Conservation (phyloP, 306 rosid species). For the Rubus idaeus region DNA sequence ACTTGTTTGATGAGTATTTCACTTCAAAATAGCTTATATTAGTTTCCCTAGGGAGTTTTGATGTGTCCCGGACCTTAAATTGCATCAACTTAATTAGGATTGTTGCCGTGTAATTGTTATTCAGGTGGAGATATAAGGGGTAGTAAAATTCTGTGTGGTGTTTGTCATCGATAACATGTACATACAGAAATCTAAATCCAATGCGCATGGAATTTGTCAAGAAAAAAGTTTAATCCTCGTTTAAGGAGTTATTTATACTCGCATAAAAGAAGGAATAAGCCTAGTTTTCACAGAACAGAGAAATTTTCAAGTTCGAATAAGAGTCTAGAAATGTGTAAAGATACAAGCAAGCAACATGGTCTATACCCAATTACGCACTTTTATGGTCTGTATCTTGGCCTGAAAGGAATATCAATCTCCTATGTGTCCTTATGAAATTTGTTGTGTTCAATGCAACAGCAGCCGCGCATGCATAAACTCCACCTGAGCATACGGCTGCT, state of each 20-base stretch:
- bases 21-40: background rate
- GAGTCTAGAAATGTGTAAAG: background rate
- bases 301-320: background rate
- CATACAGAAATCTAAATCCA: background rate
- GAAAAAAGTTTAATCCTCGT: background rate
- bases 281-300: background rate
- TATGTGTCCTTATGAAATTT: slow-evolving; percentile 80
- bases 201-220: background rate
- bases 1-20: background rate
- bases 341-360: background rate
- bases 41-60: background rate
- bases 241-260: background rate
- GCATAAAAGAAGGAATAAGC: background rate
- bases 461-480: slow-evolving; percentile 68
- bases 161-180: background rate
- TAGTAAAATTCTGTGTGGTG: background rate
- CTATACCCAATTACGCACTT: too few species aligned
- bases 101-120: background rate
- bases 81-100: background rate
- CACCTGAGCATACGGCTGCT: slow-evolving; percentile 57
- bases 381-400: too few species aligned
- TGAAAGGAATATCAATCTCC: slow-evolving; percentile 47
- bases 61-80: background rate
- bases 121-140: background rate
- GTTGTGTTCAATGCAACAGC: slow-evolving; percentile 75